Percentiles rank a stretch among this genome's conserved stretches.
phyloP scores from a whole-genome alignment of 2,329 filamentous ascomycete species.

The Pseudogymnoascus sp. region DNA sequence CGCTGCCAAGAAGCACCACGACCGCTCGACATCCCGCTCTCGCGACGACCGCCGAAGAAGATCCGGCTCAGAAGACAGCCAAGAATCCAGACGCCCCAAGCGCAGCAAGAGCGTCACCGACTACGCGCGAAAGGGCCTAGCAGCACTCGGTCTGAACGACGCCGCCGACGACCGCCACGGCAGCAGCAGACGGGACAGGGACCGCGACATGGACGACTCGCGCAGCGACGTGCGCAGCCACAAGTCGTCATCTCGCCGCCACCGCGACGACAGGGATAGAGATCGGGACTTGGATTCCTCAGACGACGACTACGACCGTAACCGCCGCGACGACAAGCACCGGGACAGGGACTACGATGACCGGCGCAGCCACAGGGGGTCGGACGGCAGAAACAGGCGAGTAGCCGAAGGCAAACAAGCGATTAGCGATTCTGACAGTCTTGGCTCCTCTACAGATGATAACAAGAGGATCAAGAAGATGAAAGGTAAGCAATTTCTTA shows the following conservation, averaged over 20 bases:
- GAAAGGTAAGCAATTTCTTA: slow-evolving; percentile 60
- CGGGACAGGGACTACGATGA: slow-evolving; percentile 21
- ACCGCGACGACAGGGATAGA: slow-evolving; percentile 12
- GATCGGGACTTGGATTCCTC: not conserved
- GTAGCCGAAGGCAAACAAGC: slow-evolving; percentile 27
- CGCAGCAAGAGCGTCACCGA: slow-evolving; percentile 63
- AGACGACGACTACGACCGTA: slow-evolving; percentile 16
- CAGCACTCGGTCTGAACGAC: slow-evolving; percentile 55
- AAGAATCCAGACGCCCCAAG: slow-evolving; percentile 29
- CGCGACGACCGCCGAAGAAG: slow-evolving; percentile 26
- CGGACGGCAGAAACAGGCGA: slow-evolving; percentile 24
- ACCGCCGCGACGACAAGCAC: not conserved
- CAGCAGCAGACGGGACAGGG: slow-evolving; percentile 20
- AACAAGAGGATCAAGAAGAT: slow-evolving; percentile 57
- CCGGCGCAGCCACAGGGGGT: not conserved
- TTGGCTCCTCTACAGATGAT: slow-evolving; percentile 56
- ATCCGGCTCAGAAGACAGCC: slow-evolving; percentile 18
- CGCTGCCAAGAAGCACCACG: slow-evolving; percentile 54
- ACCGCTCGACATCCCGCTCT: slow-evolving; percentile 42
- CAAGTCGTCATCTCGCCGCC: slow-evolving; percentile 16
- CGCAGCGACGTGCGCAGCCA: slow-evolving; percentile 13
- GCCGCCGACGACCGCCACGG: slow-evolving; percentile 31
- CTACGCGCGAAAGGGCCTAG: slow-evolving; percentile 53
- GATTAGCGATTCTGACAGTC: slow-evolving; percentile 39
- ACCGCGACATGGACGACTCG: slow-evolving; percentile 25